Percentiles rank a stretch among this genome's conserved stretches.
phyloP scores from a whole-genome alignment of 1,284 basidiomycete species.

The Rhizopogon hawkerae region DNA sequence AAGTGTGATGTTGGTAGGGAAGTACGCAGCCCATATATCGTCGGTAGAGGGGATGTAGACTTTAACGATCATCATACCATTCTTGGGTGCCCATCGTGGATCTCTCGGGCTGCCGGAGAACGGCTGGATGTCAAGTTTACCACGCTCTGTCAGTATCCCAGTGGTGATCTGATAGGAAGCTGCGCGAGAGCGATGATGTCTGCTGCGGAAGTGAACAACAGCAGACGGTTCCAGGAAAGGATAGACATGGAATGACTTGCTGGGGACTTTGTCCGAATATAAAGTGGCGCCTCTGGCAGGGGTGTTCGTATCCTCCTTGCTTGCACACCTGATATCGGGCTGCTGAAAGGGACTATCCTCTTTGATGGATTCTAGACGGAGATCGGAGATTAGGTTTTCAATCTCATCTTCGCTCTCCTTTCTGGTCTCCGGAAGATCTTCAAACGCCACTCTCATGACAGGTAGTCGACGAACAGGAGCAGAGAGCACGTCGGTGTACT shows the following conservation, averaged over 20 bases:
- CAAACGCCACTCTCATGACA: not conserved
- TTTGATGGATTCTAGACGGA: not conserved
- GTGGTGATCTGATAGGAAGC: not conserved
- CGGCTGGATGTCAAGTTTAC: not conserved
- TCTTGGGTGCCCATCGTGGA: slow-evolving; percentile 26
- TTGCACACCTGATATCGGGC: too few species aligned
- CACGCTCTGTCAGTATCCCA: not conserved
- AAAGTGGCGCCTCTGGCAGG: not conserved
- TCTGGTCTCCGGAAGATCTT: not conserved
- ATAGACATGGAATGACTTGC: not conserved
- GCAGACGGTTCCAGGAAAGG: not conserved
- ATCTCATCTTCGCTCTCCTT: not conserved
- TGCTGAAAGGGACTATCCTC: not conserved
- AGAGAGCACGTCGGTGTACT: not conserved
- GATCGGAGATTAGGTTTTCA: too few species aligned
- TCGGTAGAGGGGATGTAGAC: slow-evolving; percentile 33
- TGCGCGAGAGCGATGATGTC: slow-evolving; percentile 1
- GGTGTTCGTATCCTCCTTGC: not conserved
- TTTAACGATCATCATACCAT: slow-evolving; percentile 32
- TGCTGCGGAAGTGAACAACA: not conserved
- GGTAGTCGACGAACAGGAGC: not conserved
- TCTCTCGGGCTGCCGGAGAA: not conserved
- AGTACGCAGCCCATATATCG: slow-evolving; percentile 34
- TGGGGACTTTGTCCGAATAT: not conserved
- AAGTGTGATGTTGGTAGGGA: slow-evolving; percentile 26